Evolutionary conservation across 2,329 filamentous ascomycete genomes (phyloP), one percentile per base, ranked within the genome.

Genomic region (Coniochaeta hoffmannii): DNA sequence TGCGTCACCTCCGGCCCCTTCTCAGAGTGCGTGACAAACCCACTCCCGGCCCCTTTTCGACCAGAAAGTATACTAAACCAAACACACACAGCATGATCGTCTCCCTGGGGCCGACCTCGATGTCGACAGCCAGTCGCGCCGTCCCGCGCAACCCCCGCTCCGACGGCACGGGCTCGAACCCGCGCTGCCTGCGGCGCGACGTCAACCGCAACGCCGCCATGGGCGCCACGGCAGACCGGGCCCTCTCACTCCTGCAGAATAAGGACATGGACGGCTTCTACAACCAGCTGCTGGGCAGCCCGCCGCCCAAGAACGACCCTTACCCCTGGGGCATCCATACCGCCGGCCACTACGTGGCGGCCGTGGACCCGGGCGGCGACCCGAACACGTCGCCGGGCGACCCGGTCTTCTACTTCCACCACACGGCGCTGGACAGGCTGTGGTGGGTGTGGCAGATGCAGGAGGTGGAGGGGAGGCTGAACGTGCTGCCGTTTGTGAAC

Each of bases 1-100:
- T 84, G 81, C 61, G 70, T 83, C 4, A 71, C 66, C 3, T 66
- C 66, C 2, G 79, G 79, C 0, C 80, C 80, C 0, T 73, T 81
- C 22, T 65, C 65, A 26, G 73, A 74, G 66, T 72, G 58, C 9
- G 66, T 65, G 22, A 3, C 31, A 44, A 35, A 5, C 32, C 28
- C 24, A 4, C 36, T 17, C 36, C 24, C 36, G 30, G 17, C 17
- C 26, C 49, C 17, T 24, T n/a, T 19, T n/a, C n/a, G n/a, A n/a
- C n/a, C n/a, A n/a, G n/a, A n/a, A n/a, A n/a, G 32, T 30, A 50
- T 38, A 44, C 53, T 41, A 35, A 34, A 28, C 15, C 36, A 50
- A 52, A 32, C 50, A 65, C 35, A 56, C 30, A 67, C 57, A 71
- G 76, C 64, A 69, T 73, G 68, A 66, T 71, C 12, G 70, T 74